Conservation (phyloP, 2,329 filamentous ascomycete species). For the Ceratocystis ficicola region DNA sequence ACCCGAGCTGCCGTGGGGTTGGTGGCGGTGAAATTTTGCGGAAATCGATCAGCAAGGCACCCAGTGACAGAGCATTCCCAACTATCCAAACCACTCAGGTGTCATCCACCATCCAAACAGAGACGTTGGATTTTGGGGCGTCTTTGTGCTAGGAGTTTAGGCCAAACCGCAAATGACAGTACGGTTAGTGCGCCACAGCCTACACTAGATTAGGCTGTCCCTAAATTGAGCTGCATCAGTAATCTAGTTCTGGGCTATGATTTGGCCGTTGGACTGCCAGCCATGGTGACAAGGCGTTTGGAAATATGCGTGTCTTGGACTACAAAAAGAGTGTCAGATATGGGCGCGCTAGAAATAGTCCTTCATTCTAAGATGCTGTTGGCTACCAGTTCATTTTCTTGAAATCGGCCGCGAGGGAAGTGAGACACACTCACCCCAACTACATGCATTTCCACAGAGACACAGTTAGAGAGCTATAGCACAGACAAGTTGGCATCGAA, state of each 20-base stretch:
- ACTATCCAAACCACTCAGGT: conserved; percentile 36
- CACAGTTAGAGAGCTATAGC: conserved; percentile 32
- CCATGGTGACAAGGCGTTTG: conserved; percentile 28
- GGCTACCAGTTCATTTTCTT: neutral
- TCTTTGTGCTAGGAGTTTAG: conserved; percentile 6
- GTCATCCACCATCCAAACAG: conserved; percentile 53
- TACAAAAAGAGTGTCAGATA: conserved; percentile 33
- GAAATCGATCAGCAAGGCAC: conserved; percentile 54
- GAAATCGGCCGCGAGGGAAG: too few relatives aligned
- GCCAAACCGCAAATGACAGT: conserved; percentile 38
- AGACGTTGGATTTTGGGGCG: conserved; percentile 40
- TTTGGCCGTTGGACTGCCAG: conserved; percentile 40
- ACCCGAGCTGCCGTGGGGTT: conserved; percentile 42
- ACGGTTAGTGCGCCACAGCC: conserved; percentile 54
- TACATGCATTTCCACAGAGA: conserved; percentile 21
- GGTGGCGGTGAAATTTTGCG: conserved; percentile 39
- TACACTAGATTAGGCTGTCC: conserved; percentile 48
- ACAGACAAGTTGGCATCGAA: conserved; percentile 42
- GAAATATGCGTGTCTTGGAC: conserved; percentile 36
- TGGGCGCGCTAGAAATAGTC: conserved; percentile 38
- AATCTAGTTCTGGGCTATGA: conserved; percentile 48
- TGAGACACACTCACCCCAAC: too few relatives aligned
- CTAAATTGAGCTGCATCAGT: conserved; percentile 52
- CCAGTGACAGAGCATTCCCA: conserved; percentile 46
- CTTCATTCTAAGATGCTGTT: conserved; percentile 27